Evolutionary conservation across 305 asterid genomes (phyloP), one percentile per base, ranked within the genome.

Genomic region (Nicotiana rustica): DNA sequence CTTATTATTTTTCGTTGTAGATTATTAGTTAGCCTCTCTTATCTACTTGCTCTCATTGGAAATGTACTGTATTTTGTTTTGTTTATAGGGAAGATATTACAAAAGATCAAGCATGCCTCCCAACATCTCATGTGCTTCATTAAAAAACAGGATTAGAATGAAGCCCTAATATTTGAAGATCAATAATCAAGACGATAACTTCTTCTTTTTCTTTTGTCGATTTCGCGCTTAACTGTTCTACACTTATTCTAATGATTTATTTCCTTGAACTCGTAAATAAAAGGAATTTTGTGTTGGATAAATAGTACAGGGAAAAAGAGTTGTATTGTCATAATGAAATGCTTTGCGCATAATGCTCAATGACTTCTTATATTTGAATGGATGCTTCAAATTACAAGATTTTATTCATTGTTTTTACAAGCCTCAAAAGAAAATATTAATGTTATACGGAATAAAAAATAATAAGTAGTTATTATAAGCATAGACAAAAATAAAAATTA

Each of bases 1-100:
- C 64, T 49, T 73, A 25, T 0, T 47, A 14, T 47, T 73, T 73
- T 49, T 25, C 3, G 12, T 12, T 73, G 25, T 73, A 25, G 25
- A 73, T 21, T 75, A 49, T 75, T 49, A 49, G 15, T 75, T 75
- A 49, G 15, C 64, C 8, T 73, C 29, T 75, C 79, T 1, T 47
- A 71, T 71, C 79, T 21, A 71, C 79, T 47, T 71, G 4, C 35
- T 59, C 62, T 13, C 21, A 21, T 15, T 4, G 13, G 17, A 71
- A 13, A 47, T 71, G 35, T 33, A 33, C 35, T 33, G 62, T 71
- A 47, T 21, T 71, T 2, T 71, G 19, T 41, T 71, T 47, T 47
- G 36, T 47, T 71, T 0, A 41, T 21, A 44, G 17, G n/a, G 0
- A 19, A 47, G 47, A 71, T 47, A 19, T 47, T 21, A 38, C 18